phyloP scores from a whole-genome alignment of 129 eudicot genomes.

The Kitagawia praeruptora region DNA sequence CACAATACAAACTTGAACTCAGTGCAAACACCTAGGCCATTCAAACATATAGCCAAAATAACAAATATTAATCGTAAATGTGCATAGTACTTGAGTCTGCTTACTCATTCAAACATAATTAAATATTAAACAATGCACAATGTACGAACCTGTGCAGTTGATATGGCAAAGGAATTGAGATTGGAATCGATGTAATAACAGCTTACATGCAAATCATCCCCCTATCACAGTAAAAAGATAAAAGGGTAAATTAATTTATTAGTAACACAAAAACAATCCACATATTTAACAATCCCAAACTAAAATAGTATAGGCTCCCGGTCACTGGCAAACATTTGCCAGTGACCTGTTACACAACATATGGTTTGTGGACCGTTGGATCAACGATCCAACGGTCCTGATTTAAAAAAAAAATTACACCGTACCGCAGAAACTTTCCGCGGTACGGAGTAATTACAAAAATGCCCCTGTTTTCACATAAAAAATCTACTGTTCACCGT shows the following conservation, averaged over 20 bases:
- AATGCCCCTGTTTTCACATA: no score
- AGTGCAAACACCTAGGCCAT: background rate
- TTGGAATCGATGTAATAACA: constrained; percentile 82
- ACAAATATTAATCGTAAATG: background rate
- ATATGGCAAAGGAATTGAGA: constrained; percentile 78
- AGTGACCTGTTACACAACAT: no score
- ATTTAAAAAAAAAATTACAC: no score
- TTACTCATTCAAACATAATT: background rate
- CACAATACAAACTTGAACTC: background rate
- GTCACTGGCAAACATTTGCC: no score
- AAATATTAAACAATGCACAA: constrained; percentile 5
- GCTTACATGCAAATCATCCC: constrained; percentile 82
- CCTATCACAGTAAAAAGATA: constrained; percentile 27
- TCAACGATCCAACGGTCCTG: no score
- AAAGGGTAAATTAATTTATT: background rate
- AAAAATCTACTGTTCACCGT: no score
- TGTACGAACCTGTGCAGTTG: constrained; percentile 79
- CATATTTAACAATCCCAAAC: background rate
- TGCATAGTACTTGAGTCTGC: background rate
- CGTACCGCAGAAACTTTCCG: no score
- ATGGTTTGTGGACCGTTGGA: no score
- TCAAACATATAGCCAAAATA: background rate
- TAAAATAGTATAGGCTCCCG: background rate
- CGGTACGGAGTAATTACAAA: no score
- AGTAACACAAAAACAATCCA: background rate